phyloP scores from a whole-genome alignment of 208 protist genomes.

The Acanthamoeba healyi region DNA sequence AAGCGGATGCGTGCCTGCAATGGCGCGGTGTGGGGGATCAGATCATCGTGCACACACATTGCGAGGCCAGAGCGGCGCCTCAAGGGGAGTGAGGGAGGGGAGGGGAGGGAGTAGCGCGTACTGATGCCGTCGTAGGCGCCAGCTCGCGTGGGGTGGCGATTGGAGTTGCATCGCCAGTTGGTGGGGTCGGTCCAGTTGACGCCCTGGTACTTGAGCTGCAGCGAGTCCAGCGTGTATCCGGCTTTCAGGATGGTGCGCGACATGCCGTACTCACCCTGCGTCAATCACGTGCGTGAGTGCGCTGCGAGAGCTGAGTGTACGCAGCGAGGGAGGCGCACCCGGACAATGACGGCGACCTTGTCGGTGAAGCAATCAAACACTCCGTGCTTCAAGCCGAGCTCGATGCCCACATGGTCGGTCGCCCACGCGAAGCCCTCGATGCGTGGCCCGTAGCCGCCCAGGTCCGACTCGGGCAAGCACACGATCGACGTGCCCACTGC shows the following conservation, averaged over 20 bases:
- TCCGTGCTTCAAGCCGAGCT: neutral
- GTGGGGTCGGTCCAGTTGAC: neutral
- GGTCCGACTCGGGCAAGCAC: neutral
- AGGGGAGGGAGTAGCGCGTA: neutral
- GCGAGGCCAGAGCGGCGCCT: too few species aligned
- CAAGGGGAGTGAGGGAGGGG: too few species aligned
- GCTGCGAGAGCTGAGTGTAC: neutral
- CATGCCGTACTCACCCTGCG: conserved; percentile 23
- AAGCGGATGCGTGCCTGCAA: neutral
- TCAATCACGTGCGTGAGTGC: neutral
- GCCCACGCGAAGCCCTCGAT: neutral
- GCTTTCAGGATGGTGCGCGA: neutral
- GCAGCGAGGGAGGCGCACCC: neutral
- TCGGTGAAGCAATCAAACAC: conserved; percentile 24
- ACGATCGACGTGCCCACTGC: conserved; percentile 12
- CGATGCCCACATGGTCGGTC: conserved; percentile 2
- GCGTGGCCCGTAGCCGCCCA: neutral
- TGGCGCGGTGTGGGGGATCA: neutral
- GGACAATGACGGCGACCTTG: neutral
- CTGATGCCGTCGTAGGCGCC: conserved; percentile 28
- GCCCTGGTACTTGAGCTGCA: conserved; percentile 49
- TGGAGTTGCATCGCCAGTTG: neutral
- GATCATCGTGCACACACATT: too few species aligned
- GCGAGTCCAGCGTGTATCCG: neutral
- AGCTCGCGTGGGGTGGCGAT: neutral